A percentile compares a stretch with the other conserved stretches of the same genome.
phyloP scores from a whole-genome alignment of 2,329 filamentous ascomycete genomes.

The Verticillium longisporum region DNA sequence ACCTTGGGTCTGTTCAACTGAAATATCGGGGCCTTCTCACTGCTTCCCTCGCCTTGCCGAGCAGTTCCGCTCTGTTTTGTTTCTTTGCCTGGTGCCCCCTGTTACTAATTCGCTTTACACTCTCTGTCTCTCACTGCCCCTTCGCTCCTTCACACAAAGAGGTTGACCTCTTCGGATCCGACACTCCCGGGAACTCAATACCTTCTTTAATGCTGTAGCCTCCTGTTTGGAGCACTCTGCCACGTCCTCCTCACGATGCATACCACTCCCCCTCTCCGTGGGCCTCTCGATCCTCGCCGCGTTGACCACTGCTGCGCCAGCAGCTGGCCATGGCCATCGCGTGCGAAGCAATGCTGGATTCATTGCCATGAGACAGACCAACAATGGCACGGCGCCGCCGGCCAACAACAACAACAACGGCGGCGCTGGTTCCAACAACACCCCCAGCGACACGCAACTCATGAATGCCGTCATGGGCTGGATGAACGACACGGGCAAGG shows the following conservation, averaged over 20 bases:
- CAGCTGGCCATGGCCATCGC: not conserved
- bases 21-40: not conserved
- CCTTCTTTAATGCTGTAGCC: not conserved
- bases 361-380: not conserved
- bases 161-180: not conserved
- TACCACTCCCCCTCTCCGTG: not conserved
- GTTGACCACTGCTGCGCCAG: not conserved
- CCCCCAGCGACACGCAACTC: conserved; percentile 9
- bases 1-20: not conserved
- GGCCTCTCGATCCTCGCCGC: conserved; percentile 1
- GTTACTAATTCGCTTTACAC: not conserved
- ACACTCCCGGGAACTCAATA: not conserved
- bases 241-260: not conserved
- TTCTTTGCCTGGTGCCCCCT: not conserved
- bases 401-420: conserved; percentile 1
- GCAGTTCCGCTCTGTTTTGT: not conserved
- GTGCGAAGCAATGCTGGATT: not conserved
- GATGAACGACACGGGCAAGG: conserved; percentile 14
- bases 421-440: not conserved
- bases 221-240: not conserved
- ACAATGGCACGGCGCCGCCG: not conserved
- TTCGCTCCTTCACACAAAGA: not conserved
- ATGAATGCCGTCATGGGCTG: conserved; percentile 14
- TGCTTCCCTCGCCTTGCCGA: not conserved
- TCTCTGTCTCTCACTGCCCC: not conserved